A percentile compares a stretch with the other conserved stretches of the same genome.
Evolutionary conservation across 2,329 filamentous ascomycete species (phyloP).

Genomic region (Aureobasidium zeae): DNA sequence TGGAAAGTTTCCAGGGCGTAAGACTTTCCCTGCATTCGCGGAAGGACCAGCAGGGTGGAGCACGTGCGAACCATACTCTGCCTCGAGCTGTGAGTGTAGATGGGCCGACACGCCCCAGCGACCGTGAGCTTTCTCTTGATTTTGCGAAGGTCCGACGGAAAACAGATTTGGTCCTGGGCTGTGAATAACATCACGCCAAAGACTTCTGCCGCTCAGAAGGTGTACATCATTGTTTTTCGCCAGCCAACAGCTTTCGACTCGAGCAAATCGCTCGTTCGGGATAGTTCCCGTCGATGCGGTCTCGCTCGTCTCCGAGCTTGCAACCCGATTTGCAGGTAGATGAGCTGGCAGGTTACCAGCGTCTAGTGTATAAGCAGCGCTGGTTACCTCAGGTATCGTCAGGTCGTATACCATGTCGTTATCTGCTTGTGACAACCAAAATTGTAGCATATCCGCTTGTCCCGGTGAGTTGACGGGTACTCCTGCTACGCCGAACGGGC

Average conservation of each 20-base stretch:
- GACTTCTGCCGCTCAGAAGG: slow-evolving; percentile 28
- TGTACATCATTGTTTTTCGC: slow-evolving; percentile 26
- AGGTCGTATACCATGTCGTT: slow-evolving; percentile 16
- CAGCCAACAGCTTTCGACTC: slow-evolving; percentile 33
- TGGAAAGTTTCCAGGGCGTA: slow-evolving; percentile 28
- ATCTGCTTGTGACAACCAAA: slow-evolving; percentile 19
- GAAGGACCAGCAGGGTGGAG: slow-evolving; percentile 18
- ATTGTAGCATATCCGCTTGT: slow-evolving; percentile 18
- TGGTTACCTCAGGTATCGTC: slow-evolving; percentile 21
- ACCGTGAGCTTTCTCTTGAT: slow-evolving; percentile 25
- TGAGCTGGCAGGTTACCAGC: slow-evolving; percentile 18
- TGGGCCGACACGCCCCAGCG: slow-evolving; percentile 31
- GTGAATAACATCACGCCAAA: slow-evolving; percentile 29
- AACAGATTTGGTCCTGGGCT: slow-evolving; percentile 30
- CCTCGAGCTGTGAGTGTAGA: slow-evolving; percentile 34
- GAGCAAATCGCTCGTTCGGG: slow-evolving; percentile 31
- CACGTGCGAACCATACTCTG: slow-evolving; percentile 23
- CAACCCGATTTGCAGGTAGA: not conserved
- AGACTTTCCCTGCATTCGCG: slow-evolving; percentile 22
- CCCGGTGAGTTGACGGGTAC: slow-evolving; percentile 3
- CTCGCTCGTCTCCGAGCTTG: slow-evolving; percentile 20
- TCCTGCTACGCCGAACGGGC: slow-evolving; percentile 11
- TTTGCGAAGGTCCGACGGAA: slow-evolving; percentile 25
- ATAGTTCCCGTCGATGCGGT: slow-evolving; percentile 31
- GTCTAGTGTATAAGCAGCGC: slow-evolving; percentile 23